phyloP scores from a whole-genome alignment of 2,329 filamentous ascomycete genomes.

The Ceratocystis alfenasii region DNA sequence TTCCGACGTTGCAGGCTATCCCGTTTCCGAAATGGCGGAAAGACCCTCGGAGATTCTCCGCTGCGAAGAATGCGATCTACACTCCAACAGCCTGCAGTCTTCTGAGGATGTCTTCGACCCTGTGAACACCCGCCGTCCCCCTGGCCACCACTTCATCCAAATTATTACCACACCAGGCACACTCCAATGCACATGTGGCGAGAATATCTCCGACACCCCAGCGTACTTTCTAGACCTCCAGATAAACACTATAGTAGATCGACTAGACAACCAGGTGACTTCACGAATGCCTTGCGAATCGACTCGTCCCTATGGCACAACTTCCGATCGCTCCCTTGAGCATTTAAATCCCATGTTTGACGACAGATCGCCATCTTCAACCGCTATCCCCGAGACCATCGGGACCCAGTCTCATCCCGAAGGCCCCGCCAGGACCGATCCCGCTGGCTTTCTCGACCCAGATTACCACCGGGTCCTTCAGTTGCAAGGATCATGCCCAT shows the following conservation, averaged over 20 bases:
- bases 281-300: neutral
- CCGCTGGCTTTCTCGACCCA: neutral
- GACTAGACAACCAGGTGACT: neutral
- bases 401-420: neutral
- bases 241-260: neutral
- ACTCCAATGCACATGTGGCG: neutral
- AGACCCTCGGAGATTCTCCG: neutral
- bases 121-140: neutral
- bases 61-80: neutral
- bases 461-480: neutral
- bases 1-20: neutral
- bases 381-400: neutral
- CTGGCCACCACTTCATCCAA: neutral
- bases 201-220: neutral
- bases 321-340: neutral
- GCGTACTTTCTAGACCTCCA: neutral
- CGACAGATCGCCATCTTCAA: no score
- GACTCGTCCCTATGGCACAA: neutral
- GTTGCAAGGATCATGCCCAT: neutral
- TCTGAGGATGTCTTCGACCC: neutral
- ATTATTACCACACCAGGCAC: neutral
- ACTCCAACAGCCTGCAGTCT: neutral
- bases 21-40: neutral
- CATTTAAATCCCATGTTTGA: neutral
- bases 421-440: neutral